phyloP scores from a whole-genome alignment of 2,329 filamentous ascomycete species.

The Curvularia sp. region DNA sequence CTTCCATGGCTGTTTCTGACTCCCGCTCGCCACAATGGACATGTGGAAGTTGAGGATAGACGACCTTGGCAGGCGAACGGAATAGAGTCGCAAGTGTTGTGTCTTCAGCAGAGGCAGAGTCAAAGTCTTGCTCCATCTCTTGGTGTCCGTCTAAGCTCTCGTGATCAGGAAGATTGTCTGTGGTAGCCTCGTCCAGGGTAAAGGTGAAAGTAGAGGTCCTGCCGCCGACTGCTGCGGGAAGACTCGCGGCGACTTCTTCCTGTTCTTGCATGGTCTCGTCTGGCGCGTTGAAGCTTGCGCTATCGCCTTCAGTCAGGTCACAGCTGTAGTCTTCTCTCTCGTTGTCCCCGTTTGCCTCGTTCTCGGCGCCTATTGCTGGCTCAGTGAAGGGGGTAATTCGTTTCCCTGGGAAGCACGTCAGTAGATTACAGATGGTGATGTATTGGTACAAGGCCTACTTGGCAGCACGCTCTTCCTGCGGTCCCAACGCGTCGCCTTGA shows the following conservation, averaged over 20 bases:
- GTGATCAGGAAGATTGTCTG: constrained; percentile 5
- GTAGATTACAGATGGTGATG: not conserved
- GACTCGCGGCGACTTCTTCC: not conserved
- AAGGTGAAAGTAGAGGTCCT: not conserved
- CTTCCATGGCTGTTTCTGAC: not conserved
- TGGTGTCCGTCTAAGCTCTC: constrained; percentile 16
- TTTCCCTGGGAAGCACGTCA: constrained; percentile 39
- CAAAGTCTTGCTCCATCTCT: constrained; percentile 4
- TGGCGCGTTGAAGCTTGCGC: constrained; percentile 20
- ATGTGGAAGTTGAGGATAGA: constrained; percentile 28
- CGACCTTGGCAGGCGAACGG: constrained; percentile 31
- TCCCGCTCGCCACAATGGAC: constrained; percentile 8
- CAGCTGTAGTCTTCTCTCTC: constrained; percentile 17
- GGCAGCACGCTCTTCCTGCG: constrained; percentile 46
- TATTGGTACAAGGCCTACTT: constrained; percentile 29
- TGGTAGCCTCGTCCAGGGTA: not conserved
- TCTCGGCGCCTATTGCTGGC: constrained; percentile 7
- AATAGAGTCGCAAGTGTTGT: constrained; percentile 34
- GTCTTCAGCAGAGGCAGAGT: constrained; percentile 22
- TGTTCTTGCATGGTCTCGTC: constrained; percentile 8
- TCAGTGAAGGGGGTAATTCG: constrained; percentile 13
- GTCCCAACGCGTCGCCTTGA: constrained; percentile 49
- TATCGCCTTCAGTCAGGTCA: constrained; percentile 24
- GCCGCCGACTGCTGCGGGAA: not conserved
- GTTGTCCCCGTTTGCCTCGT: constrained; percentile 16